These are phyloP conservation scores for Globisporangium emineosum DNA, from an alignment of 352 stramenopile species.

Conservation along the genomic window DNA sequence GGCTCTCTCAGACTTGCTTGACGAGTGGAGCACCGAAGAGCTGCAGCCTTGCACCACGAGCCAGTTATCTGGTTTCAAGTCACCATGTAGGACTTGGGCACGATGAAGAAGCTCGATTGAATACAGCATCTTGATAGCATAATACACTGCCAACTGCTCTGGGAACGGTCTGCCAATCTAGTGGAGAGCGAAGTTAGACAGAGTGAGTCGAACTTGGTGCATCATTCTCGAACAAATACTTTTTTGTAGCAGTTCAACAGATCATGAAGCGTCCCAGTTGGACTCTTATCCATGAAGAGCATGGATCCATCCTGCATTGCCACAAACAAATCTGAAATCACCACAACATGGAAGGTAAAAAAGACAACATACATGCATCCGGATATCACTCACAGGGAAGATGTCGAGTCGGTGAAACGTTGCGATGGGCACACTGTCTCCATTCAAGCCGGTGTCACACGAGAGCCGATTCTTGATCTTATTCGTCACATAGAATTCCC, in stretches of 20 bases:
- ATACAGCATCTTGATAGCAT: conserved; percentile 78
- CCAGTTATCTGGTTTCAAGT: conserved; percentile 89
- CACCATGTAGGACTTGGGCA: conserved; percentile 68
- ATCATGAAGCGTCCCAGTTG: conserved; percentile 70
- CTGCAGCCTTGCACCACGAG: conserved; percentile 40
- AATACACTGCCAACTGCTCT: conserved; percentile 71
- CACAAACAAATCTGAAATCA: not conserved
- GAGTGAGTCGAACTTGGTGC: not conserved
- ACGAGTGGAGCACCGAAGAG: conserved; percentile 9
- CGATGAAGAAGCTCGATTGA: conserved; percentile 63
- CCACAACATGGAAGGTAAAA: conserved; percentile 3
- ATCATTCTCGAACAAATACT: conserved; percentile 13
- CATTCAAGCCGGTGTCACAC: conserved; percentile 20
- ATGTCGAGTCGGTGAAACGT: conserved; percentile 51
- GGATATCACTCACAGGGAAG: conserved; percentile 42
- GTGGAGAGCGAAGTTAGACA: conserved; percentile 1
- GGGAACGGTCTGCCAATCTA: conserved; percentile 57
- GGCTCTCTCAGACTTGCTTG: conserved; percentile 15
- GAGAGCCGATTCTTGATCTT: conserved; percentile 38
- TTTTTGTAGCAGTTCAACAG: conserved; percentile 79
- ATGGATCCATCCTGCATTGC: conserved; percentile 62
- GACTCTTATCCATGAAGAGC: conserved; percentile 71
- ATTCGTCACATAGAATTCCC: conserved; percentile 78
- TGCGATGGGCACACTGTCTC: conserved; percentile 33
- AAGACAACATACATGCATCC: too few relatives aligned